Base-by-base conservation (phyloP, 768 basidiomycete genomes). In the Holtermanniella nyarrowii region DNA sequence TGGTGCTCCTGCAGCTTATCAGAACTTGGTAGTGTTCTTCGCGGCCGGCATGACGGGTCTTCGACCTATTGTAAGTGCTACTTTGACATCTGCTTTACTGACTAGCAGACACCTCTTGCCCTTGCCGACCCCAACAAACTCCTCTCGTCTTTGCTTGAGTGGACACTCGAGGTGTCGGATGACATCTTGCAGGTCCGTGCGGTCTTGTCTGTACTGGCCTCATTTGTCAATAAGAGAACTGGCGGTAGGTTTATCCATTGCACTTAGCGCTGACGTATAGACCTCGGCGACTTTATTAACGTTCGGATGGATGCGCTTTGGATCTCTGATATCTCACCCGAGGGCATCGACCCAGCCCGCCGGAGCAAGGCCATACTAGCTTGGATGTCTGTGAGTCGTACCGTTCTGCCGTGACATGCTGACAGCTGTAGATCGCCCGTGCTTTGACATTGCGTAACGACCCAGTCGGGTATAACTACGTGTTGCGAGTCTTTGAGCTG, bases 391-490 rank as follows among this genome's bases (percentile, higher is more conserved):
- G 59, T 63, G 42, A 50, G 62, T 49, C 44, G 14, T 10, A 21
- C 42, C 18, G 1, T 20, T 42, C 31, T 12, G 21, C 20, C 23
- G 16, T 40, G 26, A 43, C 27, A 47, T 44, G 41, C 43, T 48
- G 13, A 40, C 12, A 20, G 10, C 5, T 20, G 57, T 7, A 95
- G 93, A 76, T 87, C 13, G 77, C 81, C 18, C 86, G 86, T 69
- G 88, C 81, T 0, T 75, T 99, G 22, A 74, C 90, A 1, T 79
- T 90, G 1, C 80, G 83, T 12, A 82, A 82, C 23, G 82, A 93
- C 62, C 69, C 79, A 0, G 67, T 74, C 2, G 80, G 82, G 0
- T 72, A 77, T 52, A 56, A 68, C 1, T 82, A 84, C 55, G 73
- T 83, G 11, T 78, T 84, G 26, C 72, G 77, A 2, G 69, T 97